Base-by-base conservation (phyloP, 805 yeast species). In the Ogataea neopini region DNA sequence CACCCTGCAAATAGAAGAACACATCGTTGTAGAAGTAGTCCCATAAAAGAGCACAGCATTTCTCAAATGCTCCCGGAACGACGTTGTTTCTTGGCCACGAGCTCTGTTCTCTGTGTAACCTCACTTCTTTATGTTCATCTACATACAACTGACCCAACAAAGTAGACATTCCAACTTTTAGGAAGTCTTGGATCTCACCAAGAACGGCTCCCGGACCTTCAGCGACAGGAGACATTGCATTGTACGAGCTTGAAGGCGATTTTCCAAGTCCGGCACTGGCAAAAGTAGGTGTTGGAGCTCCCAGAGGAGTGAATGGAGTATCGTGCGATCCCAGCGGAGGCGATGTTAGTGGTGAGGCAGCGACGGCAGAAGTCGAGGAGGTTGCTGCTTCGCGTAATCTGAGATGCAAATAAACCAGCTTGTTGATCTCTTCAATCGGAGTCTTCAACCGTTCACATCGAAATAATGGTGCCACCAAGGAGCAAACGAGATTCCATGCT, bases 361-460 rank as follows among this genome's bases (percentile, higher is more conserved):
- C 14, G 13, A 42, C 39, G 6, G 40, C 49, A 19, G 41, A 32
- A 15, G 43, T 35, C 8, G 25, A 22, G 7, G 19, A 43, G 23
- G 42, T 11, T 14, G 30, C 14, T 8, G 30, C 30, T 11, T 15
- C 42, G 13, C 37, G 55, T 7, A 69, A 50, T 19, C 60, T 54
- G n/a, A 67, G 44, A 50, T 68, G 68, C 8, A 69, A 44, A 18
- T 63, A 62, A 1, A 80, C 75, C 44, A 80, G 62, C 38, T 71
- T 73, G 55, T 80, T 81, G 18, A 77, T 63, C 56, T 81, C 84
- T 52, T 82, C 87, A 2, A 81, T 73, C 0, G 85, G 81, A 0
- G 75, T 73, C 15, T 75, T 67, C 32, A 80, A 54, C 3, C 68
- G 65, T 25, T 74, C 79, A n/a, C 79, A 75, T 43, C 61, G 59